Conservation (phyloP, 208 protist species). For the Leishmania martiniquensis region DNA sequence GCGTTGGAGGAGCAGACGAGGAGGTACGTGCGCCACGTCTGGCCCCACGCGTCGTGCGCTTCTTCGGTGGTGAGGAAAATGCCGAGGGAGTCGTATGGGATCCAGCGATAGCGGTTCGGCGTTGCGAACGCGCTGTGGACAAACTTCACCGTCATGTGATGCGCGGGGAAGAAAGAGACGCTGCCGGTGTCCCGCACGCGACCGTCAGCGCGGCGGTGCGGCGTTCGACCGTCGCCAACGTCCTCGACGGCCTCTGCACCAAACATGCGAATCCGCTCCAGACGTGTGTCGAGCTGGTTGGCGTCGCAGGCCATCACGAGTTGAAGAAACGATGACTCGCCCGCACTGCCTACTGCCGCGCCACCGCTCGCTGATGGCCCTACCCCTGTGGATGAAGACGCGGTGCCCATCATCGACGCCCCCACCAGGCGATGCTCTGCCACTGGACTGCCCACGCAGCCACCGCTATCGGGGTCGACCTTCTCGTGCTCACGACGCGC, state of each 20-base stretch:
- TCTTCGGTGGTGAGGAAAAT: constrained; percentile 41
- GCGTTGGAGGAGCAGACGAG: constrained; percentile 49
- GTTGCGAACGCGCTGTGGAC: constrained; percentile 64
- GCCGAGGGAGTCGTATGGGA: constrained; percentile 72
- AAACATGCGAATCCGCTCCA: constrained; percentile 80
- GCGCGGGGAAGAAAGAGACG: constrained; percentile 66
- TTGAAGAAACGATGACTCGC: constrained; percentile 34
- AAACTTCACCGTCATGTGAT: constrained; percentile 55
- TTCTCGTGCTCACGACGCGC: constrained; percentile 28
- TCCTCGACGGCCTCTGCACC: constrained; percentile 78
- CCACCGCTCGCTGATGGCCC: not conserved
- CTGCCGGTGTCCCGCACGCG: constrained; percentile 46
- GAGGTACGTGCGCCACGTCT: constrained; percentile 29
- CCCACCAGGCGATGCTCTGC: constrained; percentile 6
- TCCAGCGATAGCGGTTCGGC: constrained; percentile 82
- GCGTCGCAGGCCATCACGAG: constrained; percentile 63
- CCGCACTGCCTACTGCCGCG: not conserved
- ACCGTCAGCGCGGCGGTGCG: constrained; percentile 50
- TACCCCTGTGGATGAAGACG: not conserved
- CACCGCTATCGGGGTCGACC: constrained; percentile 1
- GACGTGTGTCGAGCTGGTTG: constrained; percentile 64
- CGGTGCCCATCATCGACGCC: not conserved
- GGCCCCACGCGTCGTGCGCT: constrained; percentile 4
- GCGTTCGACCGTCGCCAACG: constrained; percentile 67
- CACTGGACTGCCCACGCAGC: not conserved